These are phyloP conservation scores for Noccaea bulbosa DNA, from an alignment of 345 rosid species.

Conservation along the genomic window DNA sequence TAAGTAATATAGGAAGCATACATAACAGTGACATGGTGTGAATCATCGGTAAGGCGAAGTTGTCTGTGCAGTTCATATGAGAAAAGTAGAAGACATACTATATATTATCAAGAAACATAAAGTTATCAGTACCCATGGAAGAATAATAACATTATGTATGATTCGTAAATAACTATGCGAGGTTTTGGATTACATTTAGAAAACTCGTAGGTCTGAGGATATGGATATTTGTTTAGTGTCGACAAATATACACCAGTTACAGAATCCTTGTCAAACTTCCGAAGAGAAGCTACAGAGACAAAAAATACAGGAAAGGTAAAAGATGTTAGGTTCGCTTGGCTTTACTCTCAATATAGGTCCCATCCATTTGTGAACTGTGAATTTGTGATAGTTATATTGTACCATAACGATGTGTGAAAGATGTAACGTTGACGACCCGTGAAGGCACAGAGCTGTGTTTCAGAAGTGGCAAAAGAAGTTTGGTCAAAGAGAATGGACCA, in stretches of 20 bases:
- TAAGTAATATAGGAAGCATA: slow-evolving; percentile 47
- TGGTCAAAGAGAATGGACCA: slow-evolving; percentile 73
- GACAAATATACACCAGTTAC: slow-evolving; percentile 58
- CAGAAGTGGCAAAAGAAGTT: slow-evolving; percentile 75
- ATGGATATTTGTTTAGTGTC: slow-evolving; percentile 57
- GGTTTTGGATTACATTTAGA: slow-evolving; percentile 68
- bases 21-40: slow-evolving; percentile 65
- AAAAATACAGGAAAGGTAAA: background rate
- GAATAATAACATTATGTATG: background rate
- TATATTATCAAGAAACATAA: slow-evolving; percentile 31
- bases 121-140: slow-evolving; percentile 8
- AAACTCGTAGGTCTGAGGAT: slow-evolving; percentile 60
- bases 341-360: background rate
- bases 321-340: background rate
- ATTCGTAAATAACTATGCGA: background rate
- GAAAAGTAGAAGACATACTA: slow-evolving; percentile 78
- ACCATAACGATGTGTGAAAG: slow-evolving; percentile 73
- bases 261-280: slow-evolving; percentile 58
- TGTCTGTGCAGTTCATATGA: slow-evolving; percentile 74
- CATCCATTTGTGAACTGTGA: slow-evolving; percentile 12
- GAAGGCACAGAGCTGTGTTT: slow-evolving; percentile 72
- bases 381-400: background rate
- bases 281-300: slow-evolving; percentile 52
- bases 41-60: slow-evolving; percentile 52
- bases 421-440: slow-evolving; percentile 79